A percentile compares a stretch with the other conserved stretches of the same genome.
These are phyloP conservation scores for Clonostachys rosea DNA, from an alignment of 2,329 filamentous ascomycete genomes.

Conservation along the genomic window DNA sequence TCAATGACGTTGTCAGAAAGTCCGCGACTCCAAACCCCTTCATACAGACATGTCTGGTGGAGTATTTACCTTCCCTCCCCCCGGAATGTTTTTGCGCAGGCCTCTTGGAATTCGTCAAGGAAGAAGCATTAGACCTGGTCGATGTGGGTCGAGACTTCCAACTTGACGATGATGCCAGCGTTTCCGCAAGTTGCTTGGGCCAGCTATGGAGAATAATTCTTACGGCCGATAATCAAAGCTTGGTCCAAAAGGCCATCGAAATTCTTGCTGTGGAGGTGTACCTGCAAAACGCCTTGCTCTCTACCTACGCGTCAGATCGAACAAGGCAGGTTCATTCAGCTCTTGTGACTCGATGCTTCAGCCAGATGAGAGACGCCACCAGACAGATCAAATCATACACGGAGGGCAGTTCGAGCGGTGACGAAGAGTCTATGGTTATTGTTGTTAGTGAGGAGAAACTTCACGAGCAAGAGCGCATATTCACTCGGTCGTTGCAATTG, in stretches of 20 bases:
- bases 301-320: conserved; percentile 40
- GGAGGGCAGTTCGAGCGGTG: conserved; percentile 33
- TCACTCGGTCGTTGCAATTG: conserved; percentile 65
- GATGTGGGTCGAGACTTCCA: conserved; percentile 36
- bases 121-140: conserved; percentile 40
- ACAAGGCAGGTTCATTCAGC: conserved; percentile 59
- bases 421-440: conserved; percentile 49
- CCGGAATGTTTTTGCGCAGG: conserved; percentile 55
- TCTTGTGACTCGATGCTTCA: conserved; percentile 69
- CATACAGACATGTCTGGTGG: conserved; percentile 44
- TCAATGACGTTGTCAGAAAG: conserved; percentile 43
- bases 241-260: conserved; percentile 64
- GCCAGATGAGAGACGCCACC: conserved; percentile 63
- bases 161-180: conserved; percentile 45
- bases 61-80: conserved; percentile 53
- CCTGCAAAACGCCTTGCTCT: conserved; percentile 51
- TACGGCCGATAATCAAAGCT: conserved; percentile 56
- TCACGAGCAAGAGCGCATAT: conserved; percentile 44
- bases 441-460: conserved; percentile 41
- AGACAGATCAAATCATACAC: conserved; percentile 44
- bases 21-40: conserved; percentile 48
- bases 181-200: conserved; percentile 54
- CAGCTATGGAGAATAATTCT: conserved; percentile 82
- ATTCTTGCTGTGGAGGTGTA: conserved; percentile 70
- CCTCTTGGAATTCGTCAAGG: conserved; percentile 58